A percentile compares a stretch with the other conserved stretches of the same genome.
Evolutionary conservation across 805 yeast genomes (phyloP).

Genomic region (Pichia kluyveri): DNA sequence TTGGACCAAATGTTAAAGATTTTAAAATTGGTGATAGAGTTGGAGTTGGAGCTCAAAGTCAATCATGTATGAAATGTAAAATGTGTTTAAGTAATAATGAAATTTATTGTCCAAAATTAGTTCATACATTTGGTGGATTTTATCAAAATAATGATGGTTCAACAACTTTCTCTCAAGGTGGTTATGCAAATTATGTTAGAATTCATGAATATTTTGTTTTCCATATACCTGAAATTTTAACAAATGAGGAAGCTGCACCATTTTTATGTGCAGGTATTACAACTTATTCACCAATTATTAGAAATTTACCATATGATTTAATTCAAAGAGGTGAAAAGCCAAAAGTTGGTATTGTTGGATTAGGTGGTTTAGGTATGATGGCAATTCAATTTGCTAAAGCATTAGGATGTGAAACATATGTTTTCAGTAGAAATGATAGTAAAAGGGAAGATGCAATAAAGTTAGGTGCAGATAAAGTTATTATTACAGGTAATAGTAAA

Average conservation of each 20-base stretch:
- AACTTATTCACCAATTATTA: slow-evolving; percentile 55
- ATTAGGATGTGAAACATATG: slow-evolving; percentile 52
- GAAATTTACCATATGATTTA: slow-evolving; percentile 27
- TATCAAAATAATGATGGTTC: slow-evolving; percentile 23
- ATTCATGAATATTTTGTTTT: slow-evolving; percentile 55
- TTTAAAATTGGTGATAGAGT: slow-evolving; percentile 65
- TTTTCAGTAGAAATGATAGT: slow-evolving; percentile 41
- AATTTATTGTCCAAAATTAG: slow-evolving; percentile 27
- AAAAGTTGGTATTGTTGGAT: slow-evolving; percentile 51
- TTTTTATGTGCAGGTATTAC: slow-evolving; percentile 74
- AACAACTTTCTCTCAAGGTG: slow-evolving; percentile 43
- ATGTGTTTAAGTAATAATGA: slow-evolving; percentile 50
- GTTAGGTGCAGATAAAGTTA: slow-evolving; percentile 47
- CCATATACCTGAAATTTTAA: slow-evolving; percentile 49
- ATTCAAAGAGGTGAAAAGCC: slow-evolving; percentile 25
- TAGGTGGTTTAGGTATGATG: slow-evolving; percentile 64
- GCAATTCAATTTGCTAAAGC: slow-evolving; percentile 53
- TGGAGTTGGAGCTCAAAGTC: slow-evolving; percentile 68
- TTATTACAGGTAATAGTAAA: slow-evolving; percentile 39
- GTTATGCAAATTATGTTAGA: slow-evolving; percentile 59
- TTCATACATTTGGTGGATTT: slow-evolving; percentile 27
- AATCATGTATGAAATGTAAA: slow-evolving; percentile 50
- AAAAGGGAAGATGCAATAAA: slow-evolving; percentile 45
- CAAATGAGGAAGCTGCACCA: slow-evolving; percentile 55
- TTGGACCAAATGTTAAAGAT: slow-evolving; percentile 48